phyloP scores from a whole-genome alignment of 2,329 filamentous ascomycete species.

The Botrytis sinoallii region DNA sequence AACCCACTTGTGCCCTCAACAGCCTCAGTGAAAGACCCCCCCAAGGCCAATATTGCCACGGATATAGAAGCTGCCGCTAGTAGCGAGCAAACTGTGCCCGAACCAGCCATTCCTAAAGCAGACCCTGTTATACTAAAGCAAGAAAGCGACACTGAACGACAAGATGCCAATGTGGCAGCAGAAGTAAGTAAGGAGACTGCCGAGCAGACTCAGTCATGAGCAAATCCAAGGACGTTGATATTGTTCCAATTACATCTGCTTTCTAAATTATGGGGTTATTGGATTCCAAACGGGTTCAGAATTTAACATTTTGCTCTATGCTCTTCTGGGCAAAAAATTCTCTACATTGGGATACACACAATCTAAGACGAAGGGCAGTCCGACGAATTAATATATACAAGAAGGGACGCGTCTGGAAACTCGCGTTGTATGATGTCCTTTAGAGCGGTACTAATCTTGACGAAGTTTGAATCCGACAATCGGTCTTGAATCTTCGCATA shows the following conservation, averaged over 20 bases:
- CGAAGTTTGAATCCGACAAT: neutral
- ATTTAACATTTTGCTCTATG: neutral
- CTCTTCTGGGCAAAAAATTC: neutral
- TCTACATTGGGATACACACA: neutral
- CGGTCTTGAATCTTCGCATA: neutral
- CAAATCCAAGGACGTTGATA: neutral
- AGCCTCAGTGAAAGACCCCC: slow-evolving; percentile 14
- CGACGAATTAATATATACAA: neutral
- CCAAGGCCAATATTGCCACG: slow-evolving; percentile 6
- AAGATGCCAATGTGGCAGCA: slow-evolving; percentile 35
- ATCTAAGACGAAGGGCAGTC: neutral
- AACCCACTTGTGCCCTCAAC: slow-evolving; percentile 14
- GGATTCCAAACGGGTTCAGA: neutral
- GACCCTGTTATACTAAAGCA: slow-evolving; percentile 36
- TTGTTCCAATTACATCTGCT: neutral
- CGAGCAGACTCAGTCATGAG: slow-evolving; percentile 18
- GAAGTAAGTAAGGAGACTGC: slow-evolving; percentile 21
- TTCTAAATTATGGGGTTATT: slow-evolving; percentile 9
- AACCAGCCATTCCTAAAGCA: slow-evolving; percentile 36
- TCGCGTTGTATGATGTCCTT: neutral
- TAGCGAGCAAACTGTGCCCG: slow-evolving; percentile 25
- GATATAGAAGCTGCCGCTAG: slow-evolving; percentile 10
- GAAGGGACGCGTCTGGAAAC: neutral
- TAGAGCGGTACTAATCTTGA: neutral
- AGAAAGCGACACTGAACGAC: slow-evolving; percentile 34